Base-by-base conservation (phyloP, 2,329 filamentous ascomycete genomes). In the Calonectria henricotiae region DNA sequence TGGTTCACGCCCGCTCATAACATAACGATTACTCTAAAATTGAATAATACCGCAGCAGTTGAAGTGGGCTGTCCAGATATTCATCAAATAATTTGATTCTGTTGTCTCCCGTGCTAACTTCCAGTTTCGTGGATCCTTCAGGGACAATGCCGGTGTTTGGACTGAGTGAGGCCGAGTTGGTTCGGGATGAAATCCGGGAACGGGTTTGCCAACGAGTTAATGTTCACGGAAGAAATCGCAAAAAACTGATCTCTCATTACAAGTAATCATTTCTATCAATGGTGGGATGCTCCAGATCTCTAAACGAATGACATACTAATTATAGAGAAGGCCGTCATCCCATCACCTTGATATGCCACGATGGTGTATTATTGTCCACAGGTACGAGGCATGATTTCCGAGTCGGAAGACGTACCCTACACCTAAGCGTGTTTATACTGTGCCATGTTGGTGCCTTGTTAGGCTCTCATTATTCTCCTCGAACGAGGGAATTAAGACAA, bases 111-210 rank as follows among this genome's bases (percentile, higher is more conserved):
- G 13, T 11, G 20, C 20, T 25, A 58, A 25, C 39, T 32, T 32
- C 5, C 12, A 35, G 13, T 20, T 17, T 39, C 11, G 51, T 27
- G 13, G 32, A 58, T 58, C 20, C 13, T 25, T 39, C 51, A 58
- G 51, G 51, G 51, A 32, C 51, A 23, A 58, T 58, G 51, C 51
- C 20, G 37, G 51, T 9, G 43, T 46, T 17, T 17, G n/a, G 20
- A 9, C 17, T 46, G 43, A 39, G 13, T 13, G 12, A 55, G 51
- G n/a, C 32, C 51, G 20, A 25, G 32, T 39, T 25, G 13, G 51
- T 35, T 58, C 51, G 51, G 51, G 51, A 58, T n/a, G 30, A 25
- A 58, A 39, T 25, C 51, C 51, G 51, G 25, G n/a, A 6, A 5
- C 6, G 25, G 20, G 15, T 39, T 23, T 11, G 20, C 35, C 4